Conservation (phyloP, 108 stramenopile species). For the Aurantiochytrium sp. region DNA sequence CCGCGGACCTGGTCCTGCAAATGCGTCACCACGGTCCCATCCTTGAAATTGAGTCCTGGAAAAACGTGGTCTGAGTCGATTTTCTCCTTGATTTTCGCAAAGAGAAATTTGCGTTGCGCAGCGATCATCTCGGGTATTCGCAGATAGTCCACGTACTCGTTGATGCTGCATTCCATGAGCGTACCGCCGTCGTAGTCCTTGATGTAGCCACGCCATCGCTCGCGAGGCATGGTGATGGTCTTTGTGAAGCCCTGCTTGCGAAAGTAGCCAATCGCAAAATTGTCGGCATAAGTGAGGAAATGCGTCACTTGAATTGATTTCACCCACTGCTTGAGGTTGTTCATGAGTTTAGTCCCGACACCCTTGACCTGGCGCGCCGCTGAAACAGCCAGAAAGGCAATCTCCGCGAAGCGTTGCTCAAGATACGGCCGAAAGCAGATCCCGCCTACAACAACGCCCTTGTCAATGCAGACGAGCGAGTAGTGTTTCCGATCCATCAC, state of each 20-base stretch:
- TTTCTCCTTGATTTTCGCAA: conserved; percentile 8
- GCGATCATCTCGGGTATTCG: conserved; percentile 70
- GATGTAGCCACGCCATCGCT: conserved; percentile 79
- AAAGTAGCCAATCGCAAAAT: conserved; percentile 95
- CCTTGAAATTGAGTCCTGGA: conserved; percentile 11
- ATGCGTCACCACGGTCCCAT: background rate
- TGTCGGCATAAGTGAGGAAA: conserved; percentile 97
- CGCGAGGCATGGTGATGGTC: conserved; percentile 69
- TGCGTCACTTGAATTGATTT: conserved; percentile 74
- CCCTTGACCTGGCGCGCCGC: conserved; percentile 81
- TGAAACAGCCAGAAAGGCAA: conserved; percentile 92
- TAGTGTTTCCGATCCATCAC: conserved; percentile 90
- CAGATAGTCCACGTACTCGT: conserved; percentile 81
- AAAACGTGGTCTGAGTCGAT: background rate
- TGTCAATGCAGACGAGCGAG: conserved; percentile 68
- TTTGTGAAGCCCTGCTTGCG: conserved; percentile 93
- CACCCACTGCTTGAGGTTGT: conserved; percentile 82
- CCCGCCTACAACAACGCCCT: conserved; percentile 83
- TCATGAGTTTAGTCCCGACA: conserved; percentile 94
- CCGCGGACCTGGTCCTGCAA: conserved; percentile 65
- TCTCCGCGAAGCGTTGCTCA: conserved; percentile 82
- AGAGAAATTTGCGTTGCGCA: conserved; percentile 62
- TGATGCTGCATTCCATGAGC: conserved; percentile 97
- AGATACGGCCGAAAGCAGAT: conserved; percentile 87
- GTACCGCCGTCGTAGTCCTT: conserved; percentile 99